Base-by-base conservation (phyloP, 441 rosid genomes). In the Breynia disticha region DNA sequence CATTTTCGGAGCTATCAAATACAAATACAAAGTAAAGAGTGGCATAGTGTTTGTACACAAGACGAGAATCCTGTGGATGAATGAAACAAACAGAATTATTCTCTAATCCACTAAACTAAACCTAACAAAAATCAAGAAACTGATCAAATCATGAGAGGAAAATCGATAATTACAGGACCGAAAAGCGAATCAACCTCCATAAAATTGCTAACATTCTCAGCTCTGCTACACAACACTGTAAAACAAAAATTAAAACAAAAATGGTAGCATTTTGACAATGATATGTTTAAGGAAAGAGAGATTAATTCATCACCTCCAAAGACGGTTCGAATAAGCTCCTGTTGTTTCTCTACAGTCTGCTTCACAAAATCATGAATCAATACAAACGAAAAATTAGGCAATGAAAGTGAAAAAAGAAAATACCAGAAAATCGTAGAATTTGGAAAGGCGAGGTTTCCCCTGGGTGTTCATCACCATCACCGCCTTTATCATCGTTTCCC, bases 171-270 rank as follows among this genome's bases (percentile, higher is more conserved):
- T 82, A 94, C 99, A 82, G 80, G 86, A 19, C 97, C 99, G 54
- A 94, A 94, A 65, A 94, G 73, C 39, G 94, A 69, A 62, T 83
- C 87, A 16, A 77, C 85, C 56, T 84, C 81, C 70, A 94, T 56
- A 76, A 94, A 94, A 67, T 85, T 87, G 96, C 95, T 94, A 22
- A 73, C 95, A 44, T 73, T 87, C 68, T 89, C 97, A 58, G 93
- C 81, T 84, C 97, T 86, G 70, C 81, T 76, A 74, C 87, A 73
- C 63, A 94, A 64, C 52, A 79, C 96, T 87, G 79, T 24, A 53
- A 45, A 63, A 60, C 56, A 42, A 11, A 59, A 59, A 19, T 28
- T 2, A 24, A 53, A 19, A 60, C 45, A 37, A 44, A 48, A 28
- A 4, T 4, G 32, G 18, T 10, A 2, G 15, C 14, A 8, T 10